These are phyloP conservation scores for Coprinellus micaceus DNA, from an alignment of 768 basidiomycete species.

Conservation along the genomic window DNA sequence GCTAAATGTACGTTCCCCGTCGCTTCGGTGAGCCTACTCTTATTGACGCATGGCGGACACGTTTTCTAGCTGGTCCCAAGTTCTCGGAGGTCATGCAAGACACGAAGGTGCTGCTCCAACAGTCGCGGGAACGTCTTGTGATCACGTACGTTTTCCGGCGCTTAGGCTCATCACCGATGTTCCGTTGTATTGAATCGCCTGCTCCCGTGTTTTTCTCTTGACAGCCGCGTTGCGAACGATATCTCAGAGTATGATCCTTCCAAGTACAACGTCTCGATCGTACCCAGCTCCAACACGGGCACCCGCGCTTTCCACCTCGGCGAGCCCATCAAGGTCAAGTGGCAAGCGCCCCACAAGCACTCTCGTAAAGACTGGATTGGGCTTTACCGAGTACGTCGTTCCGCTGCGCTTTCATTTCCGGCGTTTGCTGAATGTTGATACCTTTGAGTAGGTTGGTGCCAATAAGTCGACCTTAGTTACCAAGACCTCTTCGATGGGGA, in stretches of 20 bases:
- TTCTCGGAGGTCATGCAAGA: slow-evolving; percentile 90
- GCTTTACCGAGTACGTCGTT: slow-evolving; percentile 66
- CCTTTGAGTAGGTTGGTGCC: slow-evolving; percentile 64
- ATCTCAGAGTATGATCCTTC: slow-evolving; percentile 74
- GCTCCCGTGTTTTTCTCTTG: slow-evolving; percentile 18
- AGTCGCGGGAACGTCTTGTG: slow-evolving; percentile 85
- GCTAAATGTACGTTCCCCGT: slow-evolving; percentile 65
- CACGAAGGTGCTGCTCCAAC: slow-evolving; percentile 86
- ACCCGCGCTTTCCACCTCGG: slow-evolving; percentile 78
- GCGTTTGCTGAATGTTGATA: slow-evolving; percentile 11
- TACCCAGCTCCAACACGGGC: slow-evolving; percentile 47
- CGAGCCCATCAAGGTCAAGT: slow-evolving; percentile 80
- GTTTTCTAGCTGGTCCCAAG: slow-evolving; percentile 73
- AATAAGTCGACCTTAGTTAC: slow-evolving; percentile 84
- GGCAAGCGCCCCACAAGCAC: slow-evolving; percentile 84
- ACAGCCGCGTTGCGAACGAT: slow-evolving; percentile 76
- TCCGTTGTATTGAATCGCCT: neutral
- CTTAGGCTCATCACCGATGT: neutral
- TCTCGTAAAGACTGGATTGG: slow-evolving; percentile 97
- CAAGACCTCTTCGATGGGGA: slow-evolving; percentile 76
- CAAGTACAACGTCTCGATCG: slow-evolving; percentile 70
- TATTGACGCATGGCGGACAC: no score
- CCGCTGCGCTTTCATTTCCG: neutral
- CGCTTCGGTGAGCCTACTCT: no score
- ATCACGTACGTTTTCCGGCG: slow-evolving; percentile 73